Base-by-base conservation (phyloP, 1,139 yeast genomes). In the Pneumocystis jirovecii region DNA sequence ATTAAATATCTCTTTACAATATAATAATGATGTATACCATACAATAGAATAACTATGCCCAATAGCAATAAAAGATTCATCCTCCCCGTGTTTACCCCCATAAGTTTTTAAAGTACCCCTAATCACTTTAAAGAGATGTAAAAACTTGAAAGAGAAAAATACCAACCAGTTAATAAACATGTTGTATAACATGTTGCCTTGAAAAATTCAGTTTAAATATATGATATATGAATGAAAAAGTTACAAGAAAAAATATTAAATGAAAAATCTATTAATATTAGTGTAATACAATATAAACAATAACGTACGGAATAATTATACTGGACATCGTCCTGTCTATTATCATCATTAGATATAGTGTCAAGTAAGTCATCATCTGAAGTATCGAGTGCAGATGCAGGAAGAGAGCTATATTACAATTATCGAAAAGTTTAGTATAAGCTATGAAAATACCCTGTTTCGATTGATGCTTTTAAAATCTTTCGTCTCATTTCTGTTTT, bases 141-240 rank as follows among this genome's bases (percentile, higher is more conserved):
- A 29, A 60, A 29, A 60, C 21, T 25, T 21, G 3, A 12, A 29
- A 19, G 61, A 25, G 19, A 60, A 34, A 67, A 62, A 59, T 65
- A 62, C 68, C 68, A 67, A 12, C 65, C 88, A 0, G 98, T 95
- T 68, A 95, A 80, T 69, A 95, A 79, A 0, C 96, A 90, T 0
- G 98, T 97, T 63, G 93, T 91, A 83, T 96, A 95, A 75, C 93
- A 98, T 0, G 98, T 93, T 0, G 98, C 98, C 70, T 95, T 79
- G 74, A 95, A 85, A 80, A 95, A 95, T 57, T 95, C 88, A 42
- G 91, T 74, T 74, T 95, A 98, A 80, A 39, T 10, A 10, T 39
- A 40, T 31, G 93, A 95, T 65, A 91, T 77, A 1, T 90, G 82
- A 74, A 93, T 93, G 75, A 89, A 91, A 93, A 93, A 73, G 86